Percentiles rank a stretch among this genome's conserved stretches.
phyloP scores from a whole-genome alignment of 768 basidiomycete genomes.

The Trametes cinnabarina region DNA sequence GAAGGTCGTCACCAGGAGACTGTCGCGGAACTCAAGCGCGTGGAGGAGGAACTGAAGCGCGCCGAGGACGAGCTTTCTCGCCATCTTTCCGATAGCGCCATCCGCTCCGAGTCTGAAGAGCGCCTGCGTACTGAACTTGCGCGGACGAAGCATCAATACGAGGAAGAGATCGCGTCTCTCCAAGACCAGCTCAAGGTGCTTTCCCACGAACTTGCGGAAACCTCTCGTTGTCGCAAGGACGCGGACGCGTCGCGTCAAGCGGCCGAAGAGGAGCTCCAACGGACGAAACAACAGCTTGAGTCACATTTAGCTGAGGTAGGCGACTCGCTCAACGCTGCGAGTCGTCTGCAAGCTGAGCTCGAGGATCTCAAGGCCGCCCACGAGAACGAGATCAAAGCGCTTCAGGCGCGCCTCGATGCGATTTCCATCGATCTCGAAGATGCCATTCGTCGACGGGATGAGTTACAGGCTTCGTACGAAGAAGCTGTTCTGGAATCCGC shows the following conservation, averaged over 20 bases:
- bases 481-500: conserved; percentile 1
- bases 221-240: conserved; percentile 9
- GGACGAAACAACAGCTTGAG: conserved; percentile 22
- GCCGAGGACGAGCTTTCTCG: conserved; percentile 20
- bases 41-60: conserved; percentile 19
- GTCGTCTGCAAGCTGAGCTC: conserved; percentile 13
- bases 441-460: not conserved
- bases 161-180: conserved; percentile 10
- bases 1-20: conserved; percentile 10
- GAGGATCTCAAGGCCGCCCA: conserved; percentile 2
- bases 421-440: conserved; percentile 6
- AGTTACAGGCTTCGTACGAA: conserved; percentile 15
- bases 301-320: conserved; percentile 26
- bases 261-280: conserved; percentile 22
- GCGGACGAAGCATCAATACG: conserved; percentile 6
- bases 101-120: conserved; percentile 12
- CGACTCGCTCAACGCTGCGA: conserved; percentile 22
- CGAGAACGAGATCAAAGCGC: conserved; percentile 5
- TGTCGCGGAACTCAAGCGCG: conserved; percentile 2
- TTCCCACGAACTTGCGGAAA: conserved; percentile 20
- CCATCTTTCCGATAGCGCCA: conserved; percentile 13
- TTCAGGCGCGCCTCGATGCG: conserved; percentile 5
- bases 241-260: conserved; percentile 15
- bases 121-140: conserved; percentile 12
- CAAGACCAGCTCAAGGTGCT: conserved; percentile 19